Evolutionary conservation across 2,329 filamentous ascomycete species (phyloP).

Genomic region (Pestalotiopsis sp.): DNA sequence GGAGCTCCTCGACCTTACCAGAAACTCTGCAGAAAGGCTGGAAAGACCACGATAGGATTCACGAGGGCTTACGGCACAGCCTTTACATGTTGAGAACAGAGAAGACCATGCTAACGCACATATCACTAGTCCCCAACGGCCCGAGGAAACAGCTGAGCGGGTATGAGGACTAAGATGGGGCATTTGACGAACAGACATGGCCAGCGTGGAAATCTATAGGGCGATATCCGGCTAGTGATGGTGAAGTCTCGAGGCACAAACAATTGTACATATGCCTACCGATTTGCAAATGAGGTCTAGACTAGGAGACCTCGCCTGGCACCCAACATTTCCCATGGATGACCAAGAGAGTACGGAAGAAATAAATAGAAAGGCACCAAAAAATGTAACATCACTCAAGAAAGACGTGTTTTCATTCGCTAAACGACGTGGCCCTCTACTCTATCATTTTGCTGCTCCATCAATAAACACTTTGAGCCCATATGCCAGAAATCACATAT

Average conservation of each 20-base stretch:
- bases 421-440: not conserved
- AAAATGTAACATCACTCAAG: not conserved
- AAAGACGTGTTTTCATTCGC: not conserved
- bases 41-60: not conserved
- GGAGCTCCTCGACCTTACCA: too few relatives aligned
- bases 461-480: not conserved
- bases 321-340: not conserved
- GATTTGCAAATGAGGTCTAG: not conserved
- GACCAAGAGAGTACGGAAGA: not conserved
- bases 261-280: not conserved
- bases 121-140: constrained; percentile 53
- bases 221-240: not conserved
- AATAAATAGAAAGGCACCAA: not conserved
- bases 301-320: not conserved
- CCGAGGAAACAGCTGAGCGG: constrained; percentile 62
- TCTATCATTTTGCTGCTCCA: not conserved
- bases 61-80: not conserved
- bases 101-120: constrained; percentile 4
- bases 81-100: not conserved
- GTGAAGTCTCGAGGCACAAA: not conserved
- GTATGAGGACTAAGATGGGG: constrained; percentile 56
- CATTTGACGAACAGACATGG: not conserved
- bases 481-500: not conserved
- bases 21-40: not conserved
- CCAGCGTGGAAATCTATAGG: not conserved